Base-by-base conservation (phyloP, 2,329 filamentous ascomycete genomes). In the Grosmannia huntii region DNA sequence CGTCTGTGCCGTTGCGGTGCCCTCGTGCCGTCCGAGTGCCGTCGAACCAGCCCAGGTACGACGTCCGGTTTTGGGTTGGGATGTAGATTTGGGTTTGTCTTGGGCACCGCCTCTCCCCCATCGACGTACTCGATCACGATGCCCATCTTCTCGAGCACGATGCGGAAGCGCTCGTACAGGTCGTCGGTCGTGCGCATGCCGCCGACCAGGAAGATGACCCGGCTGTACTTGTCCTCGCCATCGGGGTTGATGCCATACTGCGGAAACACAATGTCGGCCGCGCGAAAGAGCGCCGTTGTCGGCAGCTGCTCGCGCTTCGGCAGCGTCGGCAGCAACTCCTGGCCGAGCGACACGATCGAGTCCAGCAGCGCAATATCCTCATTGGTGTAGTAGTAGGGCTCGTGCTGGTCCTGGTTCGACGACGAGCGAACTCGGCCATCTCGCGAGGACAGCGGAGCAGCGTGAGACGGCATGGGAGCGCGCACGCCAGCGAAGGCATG, bases 291-390 rank as follows among this genome's bases (percentile, higher is more conserved):
- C 11, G 89, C 89, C 66, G 84, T 84, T 59, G 86, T 89, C 4
- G 88, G 85, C 25, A 87, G 76, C 58, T 81, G 79, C 64, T 86
- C 81, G 54, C 78, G 78, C 59, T 84, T 80, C 1, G 82, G 75
- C 2, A 82, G 73, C 12, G 71, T 71, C 52, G 80, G 73, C 57
- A 83, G 76, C 33, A 87, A 77, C 48, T 80, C 74, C 71, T 91
- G 83, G 50, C 89, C 90, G 64, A 80, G 78, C 61, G 77, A 75
- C 66, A 95, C 84, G 66, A 96, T 88, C 60, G 86, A 79, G 70
- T 90, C 86, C 59, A 96, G 77, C 61, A 90, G 78, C 61, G 81
- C 79, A 69, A 96, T 87, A 74, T 95, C 91, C 72, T 84, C 73
- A 64, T 86, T 83, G 57, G 80, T 79, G 64, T 86, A 83, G 65